Percentiles rank a stretch among this genome's conserved stretches.
Evolutionary conservation across 495 filamentous ascomycete species (phyloP).

Genomic region (Poronia punctata): DNA sequence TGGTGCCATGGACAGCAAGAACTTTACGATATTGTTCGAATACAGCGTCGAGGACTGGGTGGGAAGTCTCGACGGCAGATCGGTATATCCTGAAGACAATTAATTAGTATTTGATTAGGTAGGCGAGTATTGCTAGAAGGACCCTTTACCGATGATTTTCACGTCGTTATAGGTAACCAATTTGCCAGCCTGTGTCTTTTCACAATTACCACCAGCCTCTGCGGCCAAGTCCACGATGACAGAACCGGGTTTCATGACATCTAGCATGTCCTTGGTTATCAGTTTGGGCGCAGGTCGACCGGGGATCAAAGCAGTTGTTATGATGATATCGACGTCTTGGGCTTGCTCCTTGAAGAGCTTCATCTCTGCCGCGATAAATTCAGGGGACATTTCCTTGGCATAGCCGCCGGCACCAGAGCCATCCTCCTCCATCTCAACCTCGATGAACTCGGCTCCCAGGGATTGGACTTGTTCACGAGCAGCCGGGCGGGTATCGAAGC

Average conservation of each 20-base stretch:
- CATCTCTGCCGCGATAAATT: slow-evolving; percentile 84
- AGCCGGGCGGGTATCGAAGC: slow-evolving; percentile 73
- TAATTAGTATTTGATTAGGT: slow-evolving; percentile 1
- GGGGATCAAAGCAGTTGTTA: slow-evolving; percentile 77
- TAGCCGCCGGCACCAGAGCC: slow-evolving; percentile 76
- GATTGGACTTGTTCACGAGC: slow-evolving; percentile 80
- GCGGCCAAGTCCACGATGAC: slow-evolving; percentile 76
- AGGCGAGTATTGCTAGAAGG: neutral
- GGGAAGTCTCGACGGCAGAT: slow-evolving; percentile 70
- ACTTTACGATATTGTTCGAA: slow-evolving; percentile 82
- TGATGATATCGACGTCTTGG: slow-evolving; percentile 77
- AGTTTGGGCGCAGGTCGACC: slow-evolving; percentile 68
- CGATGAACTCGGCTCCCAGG: slow-evolving; percentile 75
- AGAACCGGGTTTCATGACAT: slow-evolving; percentile 73
- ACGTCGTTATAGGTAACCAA: slow-evolving; percentile 63
- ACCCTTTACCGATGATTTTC: slow-evolving; percentile 67
- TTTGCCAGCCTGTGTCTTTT: slow-evolving; percentile 63
- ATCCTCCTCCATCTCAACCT: slow-evolving; percentile 77
- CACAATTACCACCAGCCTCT: slow-evolving; percentile 76
- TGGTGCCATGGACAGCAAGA: slow-evolving; percentile 68
- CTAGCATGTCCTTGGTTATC: slow-evolving; percentile 70
- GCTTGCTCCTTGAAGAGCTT: slow-evolving; percentile 77
- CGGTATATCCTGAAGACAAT: slow-evolving; percentile 58
- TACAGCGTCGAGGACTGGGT: slow-evolving; percentile 78
- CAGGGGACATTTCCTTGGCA: slow-evolving; percentile 81